Percentiles rank a stretch among this genome's conserved stretches.
These are phyloP conservation scores for Kluyveromyces lactis DNA, from an alignment of 805 yeast species.

Conservation along the genomic window DNA sequence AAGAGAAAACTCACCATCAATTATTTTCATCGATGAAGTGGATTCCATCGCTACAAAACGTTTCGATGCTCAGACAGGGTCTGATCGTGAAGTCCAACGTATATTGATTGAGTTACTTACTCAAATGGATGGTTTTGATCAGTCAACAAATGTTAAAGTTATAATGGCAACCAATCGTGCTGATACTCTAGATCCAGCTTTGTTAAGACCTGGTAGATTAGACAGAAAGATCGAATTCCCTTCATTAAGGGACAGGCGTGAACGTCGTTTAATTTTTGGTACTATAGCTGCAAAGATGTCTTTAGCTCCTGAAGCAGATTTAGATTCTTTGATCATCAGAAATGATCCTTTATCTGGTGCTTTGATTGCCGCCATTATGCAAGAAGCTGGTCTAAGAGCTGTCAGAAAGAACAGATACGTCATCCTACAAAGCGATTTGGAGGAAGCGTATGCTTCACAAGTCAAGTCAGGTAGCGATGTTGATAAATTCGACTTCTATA, in stretches of 20 bases:
- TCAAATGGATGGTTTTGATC: conserved; percentile 99
- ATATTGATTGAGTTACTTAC: conserved; percentile 89
- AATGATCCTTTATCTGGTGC: conserved; percentile 98
- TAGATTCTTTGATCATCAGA: conserved; percentile 88
- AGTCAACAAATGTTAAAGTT: conserved; percentile 88
- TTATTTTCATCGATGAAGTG: conserved; percentile 95
- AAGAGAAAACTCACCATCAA: conserved; percentile 93
- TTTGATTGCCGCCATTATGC: conserved; percentile 97
- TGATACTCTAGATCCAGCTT: conserved; percentile 98
- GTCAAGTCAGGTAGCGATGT: conserved; percentile 93
- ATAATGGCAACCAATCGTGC: conserved; percentile 99
- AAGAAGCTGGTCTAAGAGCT: conserved; percentile 98
- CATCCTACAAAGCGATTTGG: conserved; percentile 90
- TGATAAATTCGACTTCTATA: conserved; percentile 96
- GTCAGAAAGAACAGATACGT: conserved; percentile 97
- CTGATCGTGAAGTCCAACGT: conserved; percentile 98
- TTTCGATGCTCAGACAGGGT: conserved; percentile 99
- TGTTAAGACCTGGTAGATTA: conserved; percentile 95
- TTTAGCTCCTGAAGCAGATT: conserved; percentile 93
- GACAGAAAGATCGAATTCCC: conserved; percentile 99
- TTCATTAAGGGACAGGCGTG: conserved; percentile 91
- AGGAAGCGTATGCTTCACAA: conserved; percentile 95
- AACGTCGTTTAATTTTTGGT: conserved; percentile 90
- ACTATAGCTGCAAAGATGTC: conserved; percentile 98
- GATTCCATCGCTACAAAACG: conserved; percentile 99